Conservation (phyloP, 345 rosid species). For the Eucalyptus erythrocorys region DNA sequence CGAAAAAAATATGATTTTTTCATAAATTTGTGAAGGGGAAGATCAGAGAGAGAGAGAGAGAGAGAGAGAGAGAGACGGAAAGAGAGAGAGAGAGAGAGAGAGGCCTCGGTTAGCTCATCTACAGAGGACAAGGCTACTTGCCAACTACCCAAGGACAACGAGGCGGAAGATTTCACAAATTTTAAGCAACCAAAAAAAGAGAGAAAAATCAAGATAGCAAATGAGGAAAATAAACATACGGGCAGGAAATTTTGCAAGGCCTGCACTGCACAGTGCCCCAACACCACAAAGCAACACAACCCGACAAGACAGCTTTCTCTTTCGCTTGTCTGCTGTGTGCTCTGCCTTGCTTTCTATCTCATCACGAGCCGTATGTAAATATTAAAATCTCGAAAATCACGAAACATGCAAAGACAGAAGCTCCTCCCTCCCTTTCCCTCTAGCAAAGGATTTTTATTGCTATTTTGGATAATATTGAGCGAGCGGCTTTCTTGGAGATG, state of each 20-base stretch:
- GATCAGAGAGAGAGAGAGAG: neutral
- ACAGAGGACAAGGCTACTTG: neutral
- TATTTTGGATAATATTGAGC: neutral
- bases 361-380: neutral
- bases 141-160: constrained; percentile 16
- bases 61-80: neutral
- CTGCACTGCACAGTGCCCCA: neutral
- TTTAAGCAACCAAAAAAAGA: neutral
- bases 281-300: neutral
- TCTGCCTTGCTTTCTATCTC: neutral
- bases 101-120: neutral
- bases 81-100: neutral
- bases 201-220: neutral
- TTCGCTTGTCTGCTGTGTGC: neutral
- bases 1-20: neutral
- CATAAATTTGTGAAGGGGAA: neutral
- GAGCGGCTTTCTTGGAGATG: neutral
- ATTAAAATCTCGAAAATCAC: neutral
- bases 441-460: neutral
- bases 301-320: neutral
- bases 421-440: neutral
- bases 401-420: neutral
- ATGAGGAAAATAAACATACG: neutral
- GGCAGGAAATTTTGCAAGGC: neutral
- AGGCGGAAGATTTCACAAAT: constrained; percentile 11